Evolutionary conservation across 1,284 basidiomycete genomes (phyloP).

Genomic region (Rhizoctonia solani): DNA sequence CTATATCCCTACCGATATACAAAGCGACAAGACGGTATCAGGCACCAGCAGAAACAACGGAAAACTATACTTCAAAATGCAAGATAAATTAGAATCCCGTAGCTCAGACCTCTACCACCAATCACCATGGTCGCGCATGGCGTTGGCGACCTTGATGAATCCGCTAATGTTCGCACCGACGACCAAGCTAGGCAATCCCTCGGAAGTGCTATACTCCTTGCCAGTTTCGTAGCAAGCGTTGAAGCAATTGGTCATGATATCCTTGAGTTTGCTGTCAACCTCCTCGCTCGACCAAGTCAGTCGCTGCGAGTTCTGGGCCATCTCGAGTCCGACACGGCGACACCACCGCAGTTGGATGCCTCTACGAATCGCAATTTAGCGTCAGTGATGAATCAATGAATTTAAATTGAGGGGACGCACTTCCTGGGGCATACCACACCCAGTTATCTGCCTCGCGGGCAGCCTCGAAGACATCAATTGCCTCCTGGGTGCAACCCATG

Average conservation of each 20-base stretch:
- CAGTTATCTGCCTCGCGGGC: conserved; percentile 55
- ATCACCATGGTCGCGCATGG: conserved; percentile 72
- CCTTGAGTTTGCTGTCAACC: conserved; percentile 73
- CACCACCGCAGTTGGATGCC: conserved; percentile 73
- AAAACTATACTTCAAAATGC: neutral
- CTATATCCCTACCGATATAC: conserved; percentile 28
- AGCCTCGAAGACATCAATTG: conserved; percentile 73
- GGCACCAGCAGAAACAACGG: neutral
- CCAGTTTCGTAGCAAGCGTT: conserved; percentile 55
- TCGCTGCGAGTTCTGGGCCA: conserved; percentile 78
- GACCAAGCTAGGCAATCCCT: conserved; percentile 58
- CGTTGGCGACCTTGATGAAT: conserved; percentile 69
- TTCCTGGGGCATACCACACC: conserved; percentile 75
- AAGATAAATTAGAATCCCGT: conserved; percentile 9
- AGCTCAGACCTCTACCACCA: conserved; percentile 60
- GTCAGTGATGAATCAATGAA: neutral
- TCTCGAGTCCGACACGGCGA: conserved; percentile 77
- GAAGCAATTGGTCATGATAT: conserved; percentile 76
- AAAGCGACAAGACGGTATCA: conserved; percentile 13
- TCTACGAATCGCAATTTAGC: conserved; percentile 44
- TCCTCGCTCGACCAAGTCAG: conserved; percentile 67
- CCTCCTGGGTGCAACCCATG: conserved; percentile 73
- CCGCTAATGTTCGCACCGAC: conserved; percentile 78
- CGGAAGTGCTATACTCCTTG: conserved; percentile 49
- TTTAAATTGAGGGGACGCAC: conserved; percentile 45